These are phyloP conservation scores for Talaromyces amestolkiae DNA, from an alignment of 2,329 filamentous ascomycete species.

Conservation along the genomic window DNA sequence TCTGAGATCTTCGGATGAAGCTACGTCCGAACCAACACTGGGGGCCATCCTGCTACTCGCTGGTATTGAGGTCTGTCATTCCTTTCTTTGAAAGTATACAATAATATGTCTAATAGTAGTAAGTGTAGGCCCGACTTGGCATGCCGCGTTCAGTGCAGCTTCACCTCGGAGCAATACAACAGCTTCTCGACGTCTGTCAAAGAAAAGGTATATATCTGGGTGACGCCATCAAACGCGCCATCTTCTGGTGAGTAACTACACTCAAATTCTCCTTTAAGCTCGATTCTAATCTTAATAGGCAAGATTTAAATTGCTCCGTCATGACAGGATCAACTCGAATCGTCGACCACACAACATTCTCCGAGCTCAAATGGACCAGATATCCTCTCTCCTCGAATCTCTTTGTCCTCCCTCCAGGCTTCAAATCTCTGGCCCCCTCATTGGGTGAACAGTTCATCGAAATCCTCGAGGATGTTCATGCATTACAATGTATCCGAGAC, in stretches of 20 bases:
- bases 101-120: not conserved
- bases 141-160: slow-evolving; percentile 41
- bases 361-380: slow-evolving; percentile 43
- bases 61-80: slow-evolving; percentile 41
- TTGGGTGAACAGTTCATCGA: slow-evolving; percentile 35
- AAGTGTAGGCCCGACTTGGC: slow-evolving; percentile 38
- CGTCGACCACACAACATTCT: slow-evolving; percentile 43
- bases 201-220: slow-evolving; percentile 32
- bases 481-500: slow-evolving; percentile 42
- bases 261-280: not conserved
- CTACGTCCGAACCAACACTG: slow-evolving; percentile 39
- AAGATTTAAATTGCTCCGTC: slow-evolving; percentile 45
- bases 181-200: slow-evolving; percentile 36
- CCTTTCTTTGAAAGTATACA: not conserved
- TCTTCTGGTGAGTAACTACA: slow-evolving; percentile 41
- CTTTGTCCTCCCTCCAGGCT: slow-evolving; percentile 38
- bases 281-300: slow-evolving; percentile 32
- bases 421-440: slow-evolving; percentile 26
- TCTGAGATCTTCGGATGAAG: slow-evolving; percentile 30
- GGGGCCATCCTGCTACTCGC: slow-evolving; percentile 46
- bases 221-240: slow-evolving; percentile 45
- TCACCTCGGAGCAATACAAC: slow-evolving; percentile 42
- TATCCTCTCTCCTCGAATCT: slow-evolving; percentile 30
- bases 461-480: slow-evolving; percentile 41
- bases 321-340: slow-evolving; percentile 42